Percentiles rank a stretch among this genome's conserved stretches.
These are phyloP conservation scores for Fulvia fulva DNA, from an alignment of 2,329 filamentous ascomycete genomes.

Conservation along the genomic window DNA sequence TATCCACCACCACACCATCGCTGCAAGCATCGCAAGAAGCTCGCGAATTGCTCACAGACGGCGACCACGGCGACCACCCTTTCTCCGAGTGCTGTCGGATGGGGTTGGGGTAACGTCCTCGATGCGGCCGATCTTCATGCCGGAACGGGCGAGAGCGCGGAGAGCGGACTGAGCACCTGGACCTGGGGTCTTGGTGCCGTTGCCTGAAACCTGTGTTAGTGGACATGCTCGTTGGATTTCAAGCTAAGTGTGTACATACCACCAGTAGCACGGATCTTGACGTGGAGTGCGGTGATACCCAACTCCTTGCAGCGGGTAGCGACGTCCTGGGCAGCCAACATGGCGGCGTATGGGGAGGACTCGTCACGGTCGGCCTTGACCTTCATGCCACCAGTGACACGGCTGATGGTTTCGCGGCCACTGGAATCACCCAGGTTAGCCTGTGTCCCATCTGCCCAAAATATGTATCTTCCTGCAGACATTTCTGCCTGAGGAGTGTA, in stretches of 20 bases:
- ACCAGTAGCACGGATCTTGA: conserved; percentile 99
- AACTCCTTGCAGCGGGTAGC: conserved; percentile 85
- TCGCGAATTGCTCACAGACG: conserved; percentile 66
- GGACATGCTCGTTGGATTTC: neutral
- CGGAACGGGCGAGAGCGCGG: conserved; percentile 95
- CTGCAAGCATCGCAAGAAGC: conserved; percentile 15
- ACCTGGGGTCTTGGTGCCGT: conserved; percentile 99
- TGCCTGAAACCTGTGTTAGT: conserved; percentile 53
- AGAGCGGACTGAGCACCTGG: conserved; percentile 98
- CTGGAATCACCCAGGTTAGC: conserved; percentile 73
- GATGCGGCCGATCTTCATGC: conserved; percentile 99
- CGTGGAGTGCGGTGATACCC: conserved; percentile 93
- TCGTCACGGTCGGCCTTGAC: conserved; percentile 99
- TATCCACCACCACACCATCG: conserved; percentile 10
- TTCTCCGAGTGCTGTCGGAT: conserved; percentile 98
- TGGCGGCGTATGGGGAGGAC: conserved; percentile 98
- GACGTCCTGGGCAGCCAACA: conserved; percentile 96
- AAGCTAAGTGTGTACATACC: conserved; percentile 53
- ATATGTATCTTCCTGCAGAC: conserved; percentile 15
- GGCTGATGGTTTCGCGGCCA: conserved; percentile 99
- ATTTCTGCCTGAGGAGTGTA: conserved; percentile 8
- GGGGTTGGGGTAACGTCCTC: conserved; percentile 99
- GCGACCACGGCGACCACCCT: conserved; percentile 99
- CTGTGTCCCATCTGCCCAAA: conserved; percentile 37
- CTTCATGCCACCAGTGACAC: conserved; percentile 99